Evolutionary conservation across 202 grass and related monocot species (phyloP).

Genomic region (Eragrostis tef): DNA sequence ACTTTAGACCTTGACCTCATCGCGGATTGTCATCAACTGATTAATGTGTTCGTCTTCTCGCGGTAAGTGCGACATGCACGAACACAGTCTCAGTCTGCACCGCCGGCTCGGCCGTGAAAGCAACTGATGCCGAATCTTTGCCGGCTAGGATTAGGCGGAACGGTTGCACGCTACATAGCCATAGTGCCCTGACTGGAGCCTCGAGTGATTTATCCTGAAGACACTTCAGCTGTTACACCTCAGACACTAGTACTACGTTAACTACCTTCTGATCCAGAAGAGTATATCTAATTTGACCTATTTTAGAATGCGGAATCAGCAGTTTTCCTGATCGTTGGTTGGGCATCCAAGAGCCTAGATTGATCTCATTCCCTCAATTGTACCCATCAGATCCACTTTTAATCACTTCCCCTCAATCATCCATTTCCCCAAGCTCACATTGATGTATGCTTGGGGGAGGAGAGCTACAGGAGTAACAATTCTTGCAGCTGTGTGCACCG

Average conservation of each 20-base stretch:
- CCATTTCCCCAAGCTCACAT: background rate
- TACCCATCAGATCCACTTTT: no score
- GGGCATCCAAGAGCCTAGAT: background rate
- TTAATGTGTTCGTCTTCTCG: background rate
- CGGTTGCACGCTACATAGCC: background rate
- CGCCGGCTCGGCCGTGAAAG: constrained; percentile 18
- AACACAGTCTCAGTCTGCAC: constrained; percentile 2
- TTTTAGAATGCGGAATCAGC: no score
- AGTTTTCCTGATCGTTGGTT: background rate
- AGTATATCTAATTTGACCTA: no score
- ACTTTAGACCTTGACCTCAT: constrained; percentile 56
- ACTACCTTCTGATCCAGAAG: no score
- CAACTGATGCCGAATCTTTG: constrained; percentile 33
- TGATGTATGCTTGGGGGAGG: background rate
- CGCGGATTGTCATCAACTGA: constrained; percentile 13
- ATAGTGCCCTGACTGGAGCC: no score
- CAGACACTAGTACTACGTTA: no score
- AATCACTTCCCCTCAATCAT: background rate
- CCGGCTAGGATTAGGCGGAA: background rate
- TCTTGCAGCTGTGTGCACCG: background rate
- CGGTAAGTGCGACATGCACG: constrained; percentile 12
- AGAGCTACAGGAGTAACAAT: background rate
- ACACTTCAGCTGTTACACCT: background rate
- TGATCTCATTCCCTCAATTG: no score
- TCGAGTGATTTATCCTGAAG: background rate